Base-by-base conservation (phyloP, 257 asterid species). In the Striga asiatica region DNA sequence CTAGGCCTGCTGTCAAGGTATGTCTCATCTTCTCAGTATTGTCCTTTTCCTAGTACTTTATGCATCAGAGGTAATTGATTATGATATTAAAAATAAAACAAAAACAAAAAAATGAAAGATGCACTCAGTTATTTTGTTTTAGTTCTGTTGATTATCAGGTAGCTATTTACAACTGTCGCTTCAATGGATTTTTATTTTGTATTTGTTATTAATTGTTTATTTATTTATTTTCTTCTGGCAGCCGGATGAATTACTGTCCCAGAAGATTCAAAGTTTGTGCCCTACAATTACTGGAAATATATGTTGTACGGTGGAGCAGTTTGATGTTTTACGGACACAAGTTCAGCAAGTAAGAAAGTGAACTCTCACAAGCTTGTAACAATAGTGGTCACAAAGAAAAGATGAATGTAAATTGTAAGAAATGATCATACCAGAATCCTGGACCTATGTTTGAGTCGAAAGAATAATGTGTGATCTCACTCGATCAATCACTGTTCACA, bases 261-360 rank as follows among this genome's bases (percentile, higher is more conserved):
- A 86, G 17, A 92, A 87, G 70, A 82, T 92, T 64, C 98, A 92
- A 67, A 92, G 97, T 77, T 76, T 92, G 75, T 92, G 98, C 75
- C 97, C 98, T 28, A 82, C 94, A 3, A 88, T 92, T 37, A 87
- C 89, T 27, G 94, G 98, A 58, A 82, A 87, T 66, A 82, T 92
- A 48, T 92, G 98, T 48, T 92, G 98, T 65, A 77, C 98, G 5
- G 98, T 81, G 81, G 58, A 54, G 27, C 98, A 92, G 74, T 92
- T 84, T 60, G 82, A 79, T 56, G 88, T 94, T 0, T 74, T 92
- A 52, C 66, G 86, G 34, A 35, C 89, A 11, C 98, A 92, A 92
- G 98, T 92, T 54, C 98, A 84, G 78, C 97, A 84, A 80, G 98
- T 92, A 80, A 76, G 84, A 61, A 51, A 45, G 49, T 48, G 61